Evolutionary conservation across 768 basidiomycete species (phyloP), one percentile per base, ranked within the genome.

Genomic region (Trametes maxima): DNA sequence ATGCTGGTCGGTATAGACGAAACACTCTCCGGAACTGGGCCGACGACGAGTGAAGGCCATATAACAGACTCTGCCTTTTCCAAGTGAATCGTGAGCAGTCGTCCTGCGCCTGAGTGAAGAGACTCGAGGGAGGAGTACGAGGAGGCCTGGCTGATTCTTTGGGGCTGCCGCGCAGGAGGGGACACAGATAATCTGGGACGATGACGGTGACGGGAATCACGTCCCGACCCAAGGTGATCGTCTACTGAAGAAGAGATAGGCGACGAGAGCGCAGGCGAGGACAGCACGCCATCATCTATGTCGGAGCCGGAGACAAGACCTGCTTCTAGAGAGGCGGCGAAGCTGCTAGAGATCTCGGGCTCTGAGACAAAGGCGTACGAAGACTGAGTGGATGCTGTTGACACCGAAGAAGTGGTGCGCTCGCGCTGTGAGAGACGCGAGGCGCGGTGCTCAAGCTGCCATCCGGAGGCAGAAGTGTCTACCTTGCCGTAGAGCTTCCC

Each of bases 291-390:
- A 62, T 92, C 90, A 57, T 92, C 91, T 14, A 79, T 78, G 60
- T 93, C 91, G 5, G 62, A 63, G 21, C 62, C 57, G 22, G 91
- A 92, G 12, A 81, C 80, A 25, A 85, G 86, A 14, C 79, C 86
- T 65, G 88, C 88, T 69, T 90, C 91, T 3, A 92, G 80, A 28
- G 90, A 92, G 6, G 89, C 90, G 1, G 89, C 89, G 65, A 92
- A 92, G 70, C 88, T 90, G 74, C 89, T 92, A 5, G 90, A 90
- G 53, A 92, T 88, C 65, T 93, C 91, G 2, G 85, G 85, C 66
- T 93, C 91, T n/a, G 91, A 92, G 10, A 93, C 79, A 57, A 91
- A 80, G 4, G 91, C 90, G 67, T 86, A 93, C 0, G 91, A 93
- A 19, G 91, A 93, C 28, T 85, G 89, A 0, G 89, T 89, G 3